Evolutionary conservation across 495 filamentous ascomycete genomes (phyloP).

Genomic region (Aspergillus avenaceus): DNA sequence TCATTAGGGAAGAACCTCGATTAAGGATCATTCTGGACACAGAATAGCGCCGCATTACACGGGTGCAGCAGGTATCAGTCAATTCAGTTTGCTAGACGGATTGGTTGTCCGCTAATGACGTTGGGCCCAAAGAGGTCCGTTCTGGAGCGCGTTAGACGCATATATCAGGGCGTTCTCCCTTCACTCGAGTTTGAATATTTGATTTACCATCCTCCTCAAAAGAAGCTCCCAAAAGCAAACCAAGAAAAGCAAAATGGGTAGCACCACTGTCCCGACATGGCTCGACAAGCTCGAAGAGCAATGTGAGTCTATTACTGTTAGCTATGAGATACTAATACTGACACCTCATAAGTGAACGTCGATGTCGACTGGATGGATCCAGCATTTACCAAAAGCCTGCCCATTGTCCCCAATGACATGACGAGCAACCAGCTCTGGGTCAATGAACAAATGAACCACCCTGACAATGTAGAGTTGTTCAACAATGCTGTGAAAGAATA

Average conservation of each 20-base stretch:
- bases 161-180: too few species aligned
- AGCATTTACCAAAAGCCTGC: conserved; percentile 27
- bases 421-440: conserved; percentile 44
- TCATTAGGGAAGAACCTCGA: neutral
- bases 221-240: neutral
- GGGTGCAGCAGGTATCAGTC: neutral
- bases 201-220: neutral
- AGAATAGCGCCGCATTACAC: neutral
- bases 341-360: conserved; percentile 28
- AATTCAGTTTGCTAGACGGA: neutral
- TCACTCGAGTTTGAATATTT: too few species aligned
- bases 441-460: conserved; percentile 31
- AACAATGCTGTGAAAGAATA: conserved; percentile 28
- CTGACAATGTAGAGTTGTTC: conserved; percentile 33
- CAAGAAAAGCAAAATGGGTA: neutral
- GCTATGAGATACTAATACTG: neutral
- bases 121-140: too few species aligned
- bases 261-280: neutral
- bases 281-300: conserved; percentile 9
- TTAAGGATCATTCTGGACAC: neutral
- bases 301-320: neutral
- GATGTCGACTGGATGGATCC: conserved; percentile 44
- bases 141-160: too few species aligned
- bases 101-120: neutral
- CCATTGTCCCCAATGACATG: conserved; percentile 34